phyloP scores from a whole-genome alignment of 768 basidiomycete species.

The Amanita phalloides region DNA sequence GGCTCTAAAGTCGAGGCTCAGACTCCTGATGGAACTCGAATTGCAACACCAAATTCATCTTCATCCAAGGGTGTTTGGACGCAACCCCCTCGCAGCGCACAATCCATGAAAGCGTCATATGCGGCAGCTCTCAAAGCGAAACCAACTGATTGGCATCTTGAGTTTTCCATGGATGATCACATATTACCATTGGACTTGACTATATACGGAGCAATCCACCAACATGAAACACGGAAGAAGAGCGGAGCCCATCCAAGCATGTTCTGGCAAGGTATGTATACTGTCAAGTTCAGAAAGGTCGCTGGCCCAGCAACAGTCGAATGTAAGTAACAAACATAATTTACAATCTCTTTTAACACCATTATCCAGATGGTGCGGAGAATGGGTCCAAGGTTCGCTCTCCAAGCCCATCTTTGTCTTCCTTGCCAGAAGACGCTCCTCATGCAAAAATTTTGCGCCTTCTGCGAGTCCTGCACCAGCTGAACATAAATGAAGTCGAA shows the following conservation, averaged over 20 bases:
- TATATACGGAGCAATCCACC: conserved; percentile 93
- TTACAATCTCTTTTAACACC: background rate
- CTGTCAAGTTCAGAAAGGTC: conserved; percentile 90
- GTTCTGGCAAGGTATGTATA: conserved; percentile 88
- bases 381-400: conserved; percentile 40
- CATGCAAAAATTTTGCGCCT: conserved; percentile 88
- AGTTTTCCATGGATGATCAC: conserved; percentile 91
- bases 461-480: conserved; percentile 74
- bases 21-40: conserved; percentile 92
- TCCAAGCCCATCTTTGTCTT: conserved; percentile 61
- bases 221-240: conserved; percentile 77
- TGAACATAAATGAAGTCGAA: conserved; percentile 69
- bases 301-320: conserved; percentile 62
- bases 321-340: conserved; percentile 27
- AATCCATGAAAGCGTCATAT: conserved; percentile 56
- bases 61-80: conserved; percentile 26
- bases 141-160: conserved; percentile 93
- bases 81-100: conserved; percentile 18
- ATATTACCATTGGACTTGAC: conserved; percentile 79
- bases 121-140: conserved; percentile 90
- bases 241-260: conserved; percentile 52
- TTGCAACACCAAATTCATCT: conserved; percentile 73
- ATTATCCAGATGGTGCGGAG: conserved; percentile 31
- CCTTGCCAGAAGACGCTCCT: conserved; percentile 73
- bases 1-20: conserved; percentile 93